Evolutionary conservation across 495 filamentous ascomycete genomes (phyloP).

Genomic region (Neohortaea acidophila): DNA sequence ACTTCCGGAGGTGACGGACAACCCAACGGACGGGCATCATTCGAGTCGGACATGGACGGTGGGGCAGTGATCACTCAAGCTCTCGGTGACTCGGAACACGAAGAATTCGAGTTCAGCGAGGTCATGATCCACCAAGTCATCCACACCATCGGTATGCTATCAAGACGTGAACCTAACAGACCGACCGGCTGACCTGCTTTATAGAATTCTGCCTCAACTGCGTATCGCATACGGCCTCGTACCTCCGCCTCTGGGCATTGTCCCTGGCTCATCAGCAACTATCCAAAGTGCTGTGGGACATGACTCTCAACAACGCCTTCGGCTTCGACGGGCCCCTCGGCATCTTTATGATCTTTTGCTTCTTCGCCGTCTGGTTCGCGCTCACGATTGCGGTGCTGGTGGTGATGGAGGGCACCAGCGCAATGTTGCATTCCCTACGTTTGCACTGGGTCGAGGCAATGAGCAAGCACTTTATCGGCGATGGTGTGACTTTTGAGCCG

Average conservation of each 20-base stretch:
- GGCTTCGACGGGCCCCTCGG: constrained; percentile 47
- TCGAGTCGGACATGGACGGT: constrained; percentile 64
- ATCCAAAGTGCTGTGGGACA: constrained; percentile 86
- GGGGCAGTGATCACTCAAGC: constrained; percentile 85
- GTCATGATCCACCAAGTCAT: constrained; percentile 98
- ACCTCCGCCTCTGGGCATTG: constrained; percentile 94
- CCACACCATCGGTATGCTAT: constrained; percentile 74
- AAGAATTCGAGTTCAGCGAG: constrained; percentile 92
- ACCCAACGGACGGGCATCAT: constrained; percentile 51
- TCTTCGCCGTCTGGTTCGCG: constrained; percentile 77
- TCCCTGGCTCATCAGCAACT: constrained; percentile 97
- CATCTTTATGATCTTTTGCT: constrained; percentile 60
- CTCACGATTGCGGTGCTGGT: constrained; percentile 64
- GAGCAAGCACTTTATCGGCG: constrained; percentile 97
- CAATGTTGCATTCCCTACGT: constrained; percentile 86
- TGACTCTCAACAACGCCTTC: constrained; percentile 76
- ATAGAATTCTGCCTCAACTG: constrained; percentile 96
- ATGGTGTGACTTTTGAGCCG: constrained; percentile 71
- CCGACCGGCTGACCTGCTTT: not conserved
- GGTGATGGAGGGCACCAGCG: constrained; percentile 74
- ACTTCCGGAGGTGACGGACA: constrained; percentile 29
- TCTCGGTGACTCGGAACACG: constrained; percentile 53
- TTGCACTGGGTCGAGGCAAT: constrained; percentile 99
- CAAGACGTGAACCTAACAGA: not conserved
- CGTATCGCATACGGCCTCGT: constrained; percentile 96